Evolutionary conservation across 352 stramenopile species (phyloP), one percentile per base, ranked within the genome.

Genomic region (Chrysophaeum taylorii): DNA sequence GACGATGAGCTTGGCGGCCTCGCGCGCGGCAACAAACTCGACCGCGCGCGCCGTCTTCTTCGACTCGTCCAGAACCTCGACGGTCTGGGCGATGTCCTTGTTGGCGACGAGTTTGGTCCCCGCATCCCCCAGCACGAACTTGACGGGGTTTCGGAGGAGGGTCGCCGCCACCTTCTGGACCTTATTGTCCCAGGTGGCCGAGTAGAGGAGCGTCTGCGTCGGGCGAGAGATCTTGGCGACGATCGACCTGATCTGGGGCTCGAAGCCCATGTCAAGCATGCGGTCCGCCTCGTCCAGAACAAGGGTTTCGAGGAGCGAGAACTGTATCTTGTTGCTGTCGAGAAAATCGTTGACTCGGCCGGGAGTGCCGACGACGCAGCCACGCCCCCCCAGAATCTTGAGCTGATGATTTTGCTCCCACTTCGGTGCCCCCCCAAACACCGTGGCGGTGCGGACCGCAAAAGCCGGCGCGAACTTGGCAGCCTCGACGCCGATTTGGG

Each of bases 81-180:
- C 91, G 48, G 94, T 85, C 82, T 99, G 94, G 79, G 93, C 96
- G 78, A 99, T 98, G 78, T 92, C 87, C 80, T 98, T 98, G 85
- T 98, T 98, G 33, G 95, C 94, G 25, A 94, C 93, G 38, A 99
- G 81, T 12, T 64, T 64, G 9, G 69, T 73, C 75, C 84, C 79
- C 4, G 87, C 79, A 71, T 88, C 81, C 45, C 80, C 81, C 27
- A 88, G 81, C 12, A 64, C 53, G 33, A 66, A 18, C 36, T 66
- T 35, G 1, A 66, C 12, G 31, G 33, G 57, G 9, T 2, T 23
- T 36, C 35, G 14, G 5, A 86, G 70, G 61, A 89, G 86, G 45
- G 87, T 81, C 73, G 79, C 76, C 31, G 84, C 84, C n/a, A 89
- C 68, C 18, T 74, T 73, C 77, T 88, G 82, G 68, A 88, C 87